Evolutionary conservation across 2,329 filamentous ascomycete species (phyloP).

Genomic region (Fusarium sarcochroum): DNA sequence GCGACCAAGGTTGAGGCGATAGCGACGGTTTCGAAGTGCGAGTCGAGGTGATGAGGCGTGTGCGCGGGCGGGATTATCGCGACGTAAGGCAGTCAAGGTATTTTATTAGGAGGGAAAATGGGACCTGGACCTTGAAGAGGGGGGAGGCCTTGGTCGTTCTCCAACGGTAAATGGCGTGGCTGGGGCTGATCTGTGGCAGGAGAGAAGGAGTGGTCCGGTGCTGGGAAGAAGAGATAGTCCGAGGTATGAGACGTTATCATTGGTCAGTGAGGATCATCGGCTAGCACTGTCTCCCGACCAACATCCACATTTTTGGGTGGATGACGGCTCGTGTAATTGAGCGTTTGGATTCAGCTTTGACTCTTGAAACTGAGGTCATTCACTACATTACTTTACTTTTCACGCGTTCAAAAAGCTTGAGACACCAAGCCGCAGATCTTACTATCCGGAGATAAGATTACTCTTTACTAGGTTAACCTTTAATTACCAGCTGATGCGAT

Average conservation of each 20-base stretch:
- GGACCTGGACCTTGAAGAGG: constrained; percentile 49
- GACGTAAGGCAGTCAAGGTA: constrained; percentile 39
- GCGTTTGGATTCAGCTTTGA: constrained; percentile 10
- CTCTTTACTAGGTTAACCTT: too few species aligned
- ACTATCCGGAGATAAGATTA: too few species aligned
- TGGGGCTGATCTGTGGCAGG: constrained; percentile 48
- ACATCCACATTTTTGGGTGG: constrained; percentile 14
- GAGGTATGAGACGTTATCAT: fast-evolving
- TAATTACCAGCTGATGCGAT: too few species aligned
- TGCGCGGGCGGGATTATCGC: constrained; percentile 45
- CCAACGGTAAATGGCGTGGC: constrained; percentile 58
- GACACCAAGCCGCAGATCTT: too few species aligned
- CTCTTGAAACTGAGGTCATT: constrained; percentile 20
- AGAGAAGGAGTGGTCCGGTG: neutral
- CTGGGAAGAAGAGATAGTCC: constrained; percentile 17
- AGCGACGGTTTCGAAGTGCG: constrained; percentile 44
- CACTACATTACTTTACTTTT: neutral
- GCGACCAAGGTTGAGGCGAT: constrained; percentile 46
- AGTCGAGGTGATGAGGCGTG: constrained; percentile 42
- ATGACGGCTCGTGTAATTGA: constrained; percentile 28
- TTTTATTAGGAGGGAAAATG: constrained; percentile 48
- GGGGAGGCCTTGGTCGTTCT: constrained; percentile 47
- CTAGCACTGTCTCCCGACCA: constrained; percentile 26
- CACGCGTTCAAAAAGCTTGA: neutral
- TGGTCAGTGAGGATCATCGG: constrained; percentile 13